Evolutionary conservation across 1,284 basidiomycete genomes (phyloP), one percentile per base, ranked within the genome.

Genomic region (Puccinia coronata): DNA sequence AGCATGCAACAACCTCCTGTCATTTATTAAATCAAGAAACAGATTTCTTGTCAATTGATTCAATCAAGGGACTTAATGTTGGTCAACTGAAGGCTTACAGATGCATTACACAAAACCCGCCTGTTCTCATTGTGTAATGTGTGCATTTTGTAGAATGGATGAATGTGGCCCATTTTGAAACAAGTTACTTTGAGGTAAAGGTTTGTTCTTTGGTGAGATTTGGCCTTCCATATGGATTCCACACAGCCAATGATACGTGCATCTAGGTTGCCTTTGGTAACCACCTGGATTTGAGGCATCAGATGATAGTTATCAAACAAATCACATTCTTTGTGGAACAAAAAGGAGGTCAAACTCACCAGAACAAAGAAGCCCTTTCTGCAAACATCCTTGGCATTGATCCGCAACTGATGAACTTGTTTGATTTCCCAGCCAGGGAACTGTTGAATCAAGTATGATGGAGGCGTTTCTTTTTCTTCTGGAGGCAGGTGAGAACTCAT

Each of bases 361-460:
- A 4, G 4, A 57, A 57, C 11, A 57, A 57, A 57, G 55, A 28
- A 57, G 28, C 55, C 55, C 55, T 57, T 57, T 16, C 31, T 57
- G 55, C n/a, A 57, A 57, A 57, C 25, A 57, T 57, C 55, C 25
- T 57, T 57, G 55, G 55, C 1, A 57, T 57, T 57, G n/a, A 28
- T 57, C 12, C 4, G 8, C n/a, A 57, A 16, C 11, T 57, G 11
- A 31, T 57, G 55, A 11, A 57, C 9, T 2, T 57, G n/a, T 11
- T 25, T 25, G 28, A 57, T 28, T 25, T 57, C 2, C 9, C 18
- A 57, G 11, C 25, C 25, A 28, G 55, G 28, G 20, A 28, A 57
- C 3, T 25, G 0, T 25, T 57, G 16, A 9, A 28, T 25, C 28
- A 57, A 31, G 25, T 57, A 57, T 1, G 12, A 14, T 1, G 55